A percentile compares a stretch with the other conserved stretches of the same genome.
phyloP scores from a whole-genome alignment of 768 basidiomycete species.

The Phaeotremella fagi region DNA sequence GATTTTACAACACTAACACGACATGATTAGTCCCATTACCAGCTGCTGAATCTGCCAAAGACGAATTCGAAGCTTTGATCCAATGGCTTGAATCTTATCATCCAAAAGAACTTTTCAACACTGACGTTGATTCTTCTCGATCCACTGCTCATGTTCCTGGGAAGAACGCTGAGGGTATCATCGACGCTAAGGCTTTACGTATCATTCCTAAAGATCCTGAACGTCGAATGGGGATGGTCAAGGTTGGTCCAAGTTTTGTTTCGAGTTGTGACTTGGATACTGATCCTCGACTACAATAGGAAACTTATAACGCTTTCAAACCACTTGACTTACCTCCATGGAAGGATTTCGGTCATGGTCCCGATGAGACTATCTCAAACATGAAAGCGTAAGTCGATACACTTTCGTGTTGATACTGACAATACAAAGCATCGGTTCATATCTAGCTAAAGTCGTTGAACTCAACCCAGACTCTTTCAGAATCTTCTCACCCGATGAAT shows the following conservation, averaged over 20 bases:
- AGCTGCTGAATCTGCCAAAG: conserved; percentile 59
- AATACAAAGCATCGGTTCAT: conserved; percentile 40
- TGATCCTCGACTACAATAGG: no score
- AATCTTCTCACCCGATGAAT: conserved; percentile 85
- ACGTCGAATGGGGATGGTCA: conserved; percentile 60
- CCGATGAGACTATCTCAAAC: conserved; percentile 63
- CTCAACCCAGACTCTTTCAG: conserved; percentile 75
- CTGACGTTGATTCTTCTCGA: conserved; percentile 22
- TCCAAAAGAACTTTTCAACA: conserved; percentile 62
- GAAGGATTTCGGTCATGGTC: conserved; percentile 55
- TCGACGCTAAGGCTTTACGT: conserved; percentile 33
- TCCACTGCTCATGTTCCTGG: conserved; percentile 23
- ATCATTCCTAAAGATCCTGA: conserved; percentile 43
- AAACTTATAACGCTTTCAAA: conserved; percentile 61
- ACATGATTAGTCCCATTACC: conserved; percentile 64
- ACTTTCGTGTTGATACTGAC: conserved; percentile 25
- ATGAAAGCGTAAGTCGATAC: conserved; percentile 57
- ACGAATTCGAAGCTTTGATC: conserved; percentile 62
- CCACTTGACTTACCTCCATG: conserved; percentile 66
- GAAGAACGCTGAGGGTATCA: conserved; percentile 31
- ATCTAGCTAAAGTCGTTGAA: conserved; percentile 50
- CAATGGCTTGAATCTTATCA: conserved; percentile 71
- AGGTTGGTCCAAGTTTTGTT: conserved; percentile 25
- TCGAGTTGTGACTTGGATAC: no score
- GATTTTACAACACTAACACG: not conserved